These are phyloP conservation scores for Candida adriatica DNA, from an alignment of 805 yeast species.

Conservation along the genomic window DNA sequence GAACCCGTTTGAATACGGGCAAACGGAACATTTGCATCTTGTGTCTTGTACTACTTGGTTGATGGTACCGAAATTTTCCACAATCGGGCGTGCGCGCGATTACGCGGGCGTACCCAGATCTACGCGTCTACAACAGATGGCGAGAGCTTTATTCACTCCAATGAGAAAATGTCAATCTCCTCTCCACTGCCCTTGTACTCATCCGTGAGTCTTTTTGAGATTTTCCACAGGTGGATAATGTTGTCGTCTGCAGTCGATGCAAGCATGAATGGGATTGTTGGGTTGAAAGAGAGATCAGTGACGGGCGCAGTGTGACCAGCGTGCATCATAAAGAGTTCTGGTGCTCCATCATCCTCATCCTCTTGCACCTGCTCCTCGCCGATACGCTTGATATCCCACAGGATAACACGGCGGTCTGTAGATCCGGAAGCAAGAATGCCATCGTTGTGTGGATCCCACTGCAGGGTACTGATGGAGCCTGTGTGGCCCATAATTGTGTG, in stretches of 20 bases:
- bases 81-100: too few species aligned
- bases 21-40: constrained; percentile 9
- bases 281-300: constrained; percentile 66
- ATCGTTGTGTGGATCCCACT: constrained; percentile 73
- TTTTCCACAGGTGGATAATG: constrained; percentile 39
- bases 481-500: constrained; percentile 81
- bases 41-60: too few species aligned
- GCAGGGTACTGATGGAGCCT: constrained; percentile 61
- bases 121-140: constrained; percentile 1
- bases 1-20: constrained; percentile 16
- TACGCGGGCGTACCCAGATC: too few species aligned
- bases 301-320: constrained; percentile 84
- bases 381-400: constrained; percentile 75
- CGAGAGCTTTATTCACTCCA: constrained; percentile 18
- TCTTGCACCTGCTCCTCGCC: constrained; percentile 84
- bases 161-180: constrained; percentile 15
- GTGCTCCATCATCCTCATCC: constrained; percentile 87
- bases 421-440: constrained; percentile 75
- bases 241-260: constrained; percentile 48
- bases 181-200: constrained; percentile 18
- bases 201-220: constrained; percentile 30
- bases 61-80: too few species aligned
- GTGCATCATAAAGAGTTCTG: constrained; percentile 85
- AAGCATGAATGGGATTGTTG: constrained; percentile 64
- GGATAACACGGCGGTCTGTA: constrained; percentile 65